Evolutionary conservation across 768 basidiomycete species (phyloP), one percentile per base, ranked within the genome.

Genomic region (Boletus sp.): DNA sequence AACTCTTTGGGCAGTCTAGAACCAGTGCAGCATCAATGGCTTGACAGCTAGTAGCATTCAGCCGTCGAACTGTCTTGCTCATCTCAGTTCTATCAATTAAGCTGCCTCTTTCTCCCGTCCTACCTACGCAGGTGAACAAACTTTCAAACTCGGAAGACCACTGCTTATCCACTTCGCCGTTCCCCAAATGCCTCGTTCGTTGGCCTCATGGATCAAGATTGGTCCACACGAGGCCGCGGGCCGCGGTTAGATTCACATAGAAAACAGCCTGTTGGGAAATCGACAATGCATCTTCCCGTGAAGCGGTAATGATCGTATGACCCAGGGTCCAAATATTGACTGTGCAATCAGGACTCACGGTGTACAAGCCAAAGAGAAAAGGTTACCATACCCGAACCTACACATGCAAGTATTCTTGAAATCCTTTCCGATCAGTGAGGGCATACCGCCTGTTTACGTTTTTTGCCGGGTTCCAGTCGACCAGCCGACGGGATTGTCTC

Each of bases 191-290:
- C 53, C 50, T 45, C 35, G 35, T 55, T 53, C 7, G 41, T 50
- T 33, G 23, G 34, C 54, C 53, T 42, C 55, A 23, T 50, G 53
- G n/a, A 50, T 57, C 49, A 41, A 47, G 27, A 30, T 50, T 15
- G 27, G n/a, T 5, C 11, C 4, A 51, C 65, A 58, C 55, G 60
- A 65, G 60, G 63, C 65, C 60, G 65, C 60, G 60, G 58, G 0
- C 56, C 54, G 25, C 51, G 51, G 65, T 29, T 49, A 40, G 54
- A 49, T 32, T 27, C 19, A 25, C 15, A 10, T 17, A 9, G 15
- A 34, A 21, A 34, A 33, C 34, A 10, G n/a, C 7, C 30, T 17
- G 25, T 30, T 32, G 39, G 23, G 33, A 30, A 58, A 27, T 46
- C 47, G 29, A 50, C 32, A 41, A 43, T 15, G 9, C 32, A 33